A percentile compares a stretch with the other conserved stretches of the same genome.
phyloP scores from a whole-genome alignment of 768 basidiomycete genomes.

The Tubosaeta brunneosetosa region DNA sequence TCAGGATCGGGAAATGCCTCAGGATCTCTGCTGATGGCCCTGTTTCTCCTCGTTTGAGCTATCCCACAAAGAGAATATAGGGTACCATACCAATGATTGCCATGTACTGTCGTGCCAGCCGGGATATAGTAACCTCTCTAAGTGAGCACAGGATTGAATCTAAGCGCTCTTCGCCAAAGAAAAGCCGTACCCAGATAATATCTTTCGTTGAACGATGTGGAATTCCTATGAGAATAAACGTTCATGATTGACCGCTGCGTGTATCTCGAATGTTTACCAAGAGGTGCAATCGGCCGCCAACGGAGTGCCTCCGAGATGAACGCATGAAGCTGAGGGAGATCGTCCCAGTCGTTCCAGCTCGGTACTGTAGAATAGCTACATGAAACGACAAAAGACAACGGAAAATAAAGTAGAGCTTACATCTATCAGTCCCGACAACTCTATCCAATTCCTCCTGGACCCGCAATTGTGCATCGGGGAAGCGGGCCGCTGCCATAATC shows the following conservation, averaged over 20 bases:
- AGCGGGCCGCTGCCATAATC: constrained; percentile 52
- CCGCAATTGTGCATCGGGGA: constrained; percentile 44
- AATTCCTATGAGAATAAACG: constrained; percentile 31
- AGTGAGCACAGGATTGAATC: not conserved
- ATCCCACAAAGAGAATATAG: not conserved
- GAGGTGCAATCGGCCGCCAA: constrained; percentile 33
- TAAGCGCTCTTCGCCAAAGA: constrained; percentile 27
- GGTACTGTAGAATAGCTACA: constrained; percentile 27
- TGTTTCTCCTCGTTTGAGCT: constrained; percentile 1
- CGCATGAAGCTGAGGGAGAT: constrained; percentile 34
- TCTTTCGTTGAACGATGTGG: constrained; percentile 61
- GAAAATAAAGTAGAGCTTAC: constrained; percentile 6
- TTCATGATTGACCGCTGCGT: not conserved
- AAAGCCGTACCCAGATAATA: constrained; percentile 48
- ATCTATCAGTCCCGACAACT: constrained; percentile 40
- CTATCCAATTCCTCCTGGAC: constrained; percentile 52
- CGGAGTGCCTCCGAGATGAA: constrained; percentile 36
- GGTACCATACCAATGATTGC: constrained; percentile 17
- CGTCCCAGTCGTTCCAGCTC: constrained; percentile 29
- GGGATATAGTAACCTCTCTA: constrained; percentile 22
- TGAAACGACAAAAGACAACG: not conserved
- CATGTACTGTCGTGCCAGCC: constrained; percentile 18
- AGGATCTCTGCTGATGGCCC: constrained; percentile 55
- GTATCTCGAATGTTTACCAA: constrained; percentile 13
- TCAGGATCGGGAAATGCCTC: constrained; percentile 53